Percentiles rank a stretch among this genome's conserved stretches.
These are phyloP conservation scores for Ganoderma resinaceum DNA, from an alignment of 1,284 basidiomycete genomes.

Conservation along the genomic window DNA sequence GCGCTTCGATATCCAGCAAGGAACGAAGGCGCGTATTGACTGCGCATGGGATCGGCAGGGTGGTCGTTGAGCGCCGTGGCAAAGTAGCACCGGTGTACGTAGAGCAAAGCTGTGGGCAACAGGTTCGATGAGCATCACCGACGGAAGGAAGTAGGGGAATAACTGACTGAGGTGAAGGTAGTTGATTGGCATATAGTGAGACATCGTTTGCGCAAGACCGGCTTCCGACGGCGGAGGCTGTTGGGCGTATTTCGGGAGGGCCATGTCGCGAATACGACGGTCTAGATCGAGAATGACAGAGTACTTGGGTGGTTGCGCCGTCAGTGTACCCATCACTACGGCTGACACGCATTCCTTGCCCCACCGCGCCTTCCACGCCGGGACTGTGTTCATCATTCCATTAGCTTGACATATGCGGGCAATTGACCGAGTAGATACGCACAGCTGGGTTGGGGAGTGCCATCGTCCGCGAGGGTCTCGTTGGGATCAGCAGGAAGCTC, in stretches of 20 bases:
- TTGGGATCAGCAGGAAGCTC: slow-evolving; percentile 40
- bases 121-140: background rate
- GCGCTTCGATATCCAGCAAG: slow-evolving; percentile 73
- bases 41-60: slow-evolving; percentile 60
- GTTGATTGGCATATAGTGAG: slow-evolving; percentile 56
- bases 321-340: slow-evolving; percentile 69
- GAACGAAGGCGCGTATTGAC: slow-evolving; percentile 71
- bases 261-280: slow-evolving; percentile 39
- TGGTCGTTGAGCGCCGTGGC: slow-evolving; percentile 66
- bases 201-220: slow-evolving; percentile 58
- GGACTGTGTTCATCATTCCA: slow-evolving; percentile 50
- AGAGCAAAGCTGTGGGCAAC: slow-evolving; percentile 51
- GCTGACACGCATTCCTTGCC: slow-evolving; percentile 70
- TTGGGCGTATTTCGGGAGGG: slow-evolving; percentile 41
- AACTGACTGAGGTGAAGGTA: slow-evolving; percentile 68
- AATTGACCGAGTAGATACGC: slow-evolving; percentile 10
- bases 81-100: slow-evolving; percentile 73
- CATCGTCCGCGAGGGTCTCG: slow-evolving; percentile 38
- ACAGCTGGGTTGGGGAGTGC: slow-evolving; percentile 39
- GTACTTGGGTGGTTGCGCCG: slow-evolving; percentile 65
- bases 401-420: background rate
- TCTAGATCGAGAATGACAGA: slow-evolving; percentile 41
- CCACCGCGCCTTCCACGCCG: slow-evolving; percentile 76
- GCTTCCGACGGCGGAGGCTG: slow-evolving; percentile 49
- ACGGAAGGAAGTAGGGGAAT: slow-evolving; percentile 10